Conservation (phyloP, 2,329 filamentous ascomycete genomes). For the Zasmidium angulare region DNA sequence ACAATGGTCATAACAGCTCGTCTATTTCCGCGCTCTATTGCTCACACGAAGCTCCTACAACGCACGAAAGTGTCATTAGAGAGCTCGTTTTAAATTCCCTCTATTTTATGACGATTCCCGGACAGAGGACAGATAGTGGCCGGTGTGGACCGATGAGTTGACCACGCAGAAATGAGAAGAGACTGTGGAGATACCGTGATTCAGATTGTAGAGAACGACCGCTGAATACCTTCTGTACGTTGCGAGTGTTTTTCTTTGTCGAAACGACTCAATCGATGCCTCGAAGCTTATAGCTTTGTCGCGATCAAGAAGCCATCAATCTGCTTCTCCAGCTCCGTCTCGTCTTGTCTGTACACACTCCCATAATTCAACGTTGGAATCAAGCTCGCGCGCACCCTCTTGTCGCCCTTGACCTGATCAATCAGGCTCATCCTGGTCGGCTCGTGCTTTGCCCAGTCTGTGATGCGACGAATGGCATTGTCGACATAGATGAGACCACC, state of each 20-base stretch:
- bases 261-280: not conserved
- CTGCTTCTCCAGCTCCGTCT: slow-evolving; percentile 4
- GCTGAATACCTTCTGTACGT: too few species aligned
- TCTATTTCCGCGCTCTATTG: too few species aligned
- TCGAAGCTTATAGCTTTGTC: not conserved
- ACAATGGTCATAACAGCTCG: too few species aligned
- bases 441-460: slow-evolving; percentile 12
- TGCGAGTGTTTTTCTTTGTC: not conserved
- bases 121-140: too few species aligned
- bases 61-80: too few species aligned
- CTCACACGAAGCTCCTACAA: too few species aligned
- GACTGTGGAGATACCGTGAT: too few species aligned
- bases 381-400: slow-evolving; percentile 19
- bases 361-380: slow-evolving; percentile 21
- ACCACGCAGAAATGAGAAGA: too few species aligned
- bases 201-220: too few species aligned
- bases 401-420: slow-evolving; percentile 17
- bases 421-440: slow-evolving; percentile 13
- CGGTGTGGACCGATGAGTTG: too few species aligned
- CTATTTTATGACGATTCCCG: too few species aligned
- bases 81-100: too few species aligned
- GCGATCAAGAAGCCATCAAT: slow-evolving; percentile 19
- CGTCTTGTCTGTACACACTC: not conserved
- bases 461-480: slow-evolving; percentile 24
- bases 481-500: slow-evolving; percentile 24